Conservation (phyloP, 495 filamentous ascomycete species). For the Trichoderma virens region DNA sequence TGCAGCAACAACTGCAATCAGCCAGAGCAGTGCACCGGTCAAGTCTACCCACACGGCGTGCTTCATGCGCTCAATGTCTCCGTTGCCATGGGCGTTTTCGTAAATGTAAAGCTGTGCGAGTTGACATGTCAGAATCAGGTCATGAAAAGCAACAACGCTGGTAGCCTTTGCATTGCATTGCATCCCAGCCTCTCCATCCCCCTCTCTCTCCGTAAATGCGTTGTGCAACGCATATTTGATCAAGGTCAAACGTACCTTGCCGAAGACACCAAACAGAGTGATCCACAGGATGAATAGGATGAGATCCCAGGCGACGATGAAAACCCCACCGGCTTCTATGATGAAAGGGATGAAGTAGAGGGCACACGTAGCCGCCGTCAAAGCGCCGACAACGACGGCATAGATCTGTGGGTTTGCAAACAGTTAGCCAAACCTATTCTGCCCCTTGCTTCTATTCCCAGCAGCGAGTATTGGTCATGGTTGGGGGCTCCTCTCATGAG, state of each 20-base stretch:
- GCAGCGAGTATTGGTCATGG: not conserved
- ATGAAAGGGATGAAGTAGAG: slow-evolving; percentile 56
- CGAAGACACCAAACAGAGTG: slow-evolving; percentile 75
- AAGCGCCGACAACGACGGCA: slow-evolving; percentile 55
- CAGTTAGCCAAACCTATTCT: too few relatives aligned
- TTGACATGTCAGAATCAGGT: not conserved
- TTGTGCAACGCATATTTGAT: not conserved
- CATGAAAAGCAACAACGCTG: not conserved
- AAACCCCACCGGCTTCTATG: slow-evolving; percentile 30
- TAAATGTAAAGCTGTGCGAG: slow-evolving; percentile 57
- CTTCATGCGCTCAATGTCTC: slow-evolving; percentile 64
- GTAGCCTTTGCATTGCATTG: too few relatives aligned
- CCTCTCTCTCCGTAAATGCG: not conserved
- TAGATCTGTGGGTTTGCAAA: slow-evolving; percentile 57
- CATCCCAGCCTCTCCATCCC: not conserved
- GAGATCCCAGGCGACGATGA: slow-evolving; percentile 59
- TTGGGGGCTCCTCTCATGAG: too few relatives aligned
- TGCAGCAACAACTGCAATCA: slow-evolving; percentile 42
- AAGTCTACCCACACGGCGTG: slow-evolving; percentile 82
- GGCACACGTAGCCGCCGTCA: slow-evolving; percentile 54
- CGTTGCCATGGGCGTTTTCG: slow-evolving; percentile 51
- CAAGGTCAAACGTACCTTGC: slow-evolving; percentile 26
- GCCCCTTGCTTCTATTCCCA: not conserved
- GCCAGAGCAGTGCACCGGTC: slow-evolving; percentile 64
- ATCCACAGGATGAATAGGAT: slow-evolving; percentile 70